Evolutionary conservation across 331 rosid species (phyloP), one percentile per base, ranked within the genome.

Genomic region (Quercus tomentella): DNA sequence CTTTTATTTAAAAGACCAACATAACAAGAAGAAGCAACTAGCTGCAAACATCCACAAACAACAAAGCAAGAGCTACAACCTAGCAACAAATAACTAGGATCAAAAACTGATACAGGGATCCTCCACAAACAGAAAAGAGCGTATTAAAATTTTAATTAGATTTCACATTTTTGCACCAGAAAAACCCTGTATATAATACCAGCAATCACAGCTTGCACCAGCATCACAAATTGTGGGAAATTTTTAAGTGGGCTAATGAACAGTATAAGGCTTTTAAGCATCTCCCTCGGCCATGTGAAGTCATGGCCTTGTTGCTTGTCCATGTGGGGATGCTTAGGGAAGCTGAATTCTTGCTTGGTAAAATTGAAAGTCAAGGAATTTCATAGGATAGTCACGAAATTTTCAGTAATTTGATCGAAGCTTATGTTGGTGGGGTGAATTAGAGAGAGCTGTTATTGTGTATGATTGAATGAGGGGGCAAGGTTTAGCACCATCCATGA

Each of bases 221-320:
- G 54, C 54, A 10, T 45, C 54, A 45, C 54, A 45, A 45, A 45
- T 45, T 45, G 82, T 91, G 89, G 89, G 74, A 78, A 23, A 82
- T 95, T 85, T 91, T 91, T 87, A 91, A 83, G 74, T 75, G 86
- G 83, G 88, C 77, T 76, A 65, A 56, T 35, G 86, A 56, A 56
- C 80, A 73, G 51, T 76, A 72, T 74, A 11, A 41, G 78, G 74
- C 58, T 67, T 83, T 84, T 75, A 77, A 86, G 74, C 91, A 92
- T 75, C 78, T 81, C 33, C 79, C 85, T 17, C 71, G 67, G 62
- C 86, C 89, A 6, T 83, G 72, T 18, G 90, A 91, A 82, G 79
- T 89, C 81, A 91, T 95, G 97, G 91, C 90, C 51, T 84, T 88
- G 41, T 73, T 91, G 83, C 97, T 95, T 72, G 37, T 91, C 33